phyloP scores from a whole-genome alignment of 768 basidiomycete genomes.

The Mycena chlorophos region DNA sequence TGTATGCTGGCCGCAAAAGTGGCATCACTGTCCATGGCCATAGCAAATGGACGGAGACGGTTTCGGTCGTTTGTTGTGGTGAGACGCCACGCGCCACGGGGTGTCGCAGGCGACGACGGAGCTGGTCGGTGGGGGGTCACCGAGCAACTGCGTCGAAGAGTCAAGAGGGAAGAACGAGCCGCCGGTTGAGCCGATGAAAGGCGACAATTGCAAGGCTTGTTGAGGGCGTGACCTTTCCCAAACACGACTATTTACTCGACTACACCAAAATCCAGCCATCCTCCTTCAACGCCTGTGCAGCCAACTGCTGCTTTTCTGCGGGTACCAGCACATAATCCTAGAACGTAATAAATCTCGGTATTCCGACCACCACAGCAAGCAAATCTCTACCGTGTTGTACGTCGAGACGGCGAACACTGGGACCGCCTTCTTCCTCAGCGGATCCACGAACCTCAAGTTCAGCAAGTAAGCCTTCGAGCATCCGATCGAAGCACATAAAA shows the following conservation, averaged over 20 bases:
- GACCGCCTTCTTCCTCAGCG: constrained; percentile 51
- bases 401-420: constrained; percentile 65
- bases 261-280: constrained; percentile 56
- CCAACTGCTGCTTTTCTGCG: constrained; percentile 40
- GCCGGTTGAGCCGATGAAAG: too few relatives aligned
- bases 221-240: neutral
- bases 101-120: too few relatives aligned
- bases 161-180: too few relatives aligned
- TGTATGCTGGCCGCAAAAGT: constrained; percentile 34
- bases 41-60: too few relatives aligned
- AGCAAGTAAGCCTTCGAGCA: too few relatives aligned
- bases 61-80: too few relatives aligned
- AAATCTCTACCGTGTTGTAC: constrained; percentile 24
- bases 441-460: constrained; percentile 52
- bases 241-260: constrained; percentile 1
- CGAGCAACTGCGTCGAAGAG: too few relatives aligned
- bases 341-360: neutral
- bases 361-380: neutral
- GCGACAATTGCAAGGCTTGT: too few relatives aligned
- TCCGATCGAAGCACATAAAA: too few relatives aligned
- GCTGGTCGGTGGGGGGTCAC: too few relatives aligned
- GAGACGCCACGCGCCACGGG: too few relatives aligned
- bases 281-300: constrained; percentile 41
- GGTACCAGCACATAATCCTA: constrained; percentile 34
- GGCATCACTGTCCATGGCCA: constrained; percentile 40